These are phyloP conservation scores for Domatiomyces globalis DNA, from an alignment of 2,329 filamentous ascomycete genomes.

Conservation along the genomic window DNA sequence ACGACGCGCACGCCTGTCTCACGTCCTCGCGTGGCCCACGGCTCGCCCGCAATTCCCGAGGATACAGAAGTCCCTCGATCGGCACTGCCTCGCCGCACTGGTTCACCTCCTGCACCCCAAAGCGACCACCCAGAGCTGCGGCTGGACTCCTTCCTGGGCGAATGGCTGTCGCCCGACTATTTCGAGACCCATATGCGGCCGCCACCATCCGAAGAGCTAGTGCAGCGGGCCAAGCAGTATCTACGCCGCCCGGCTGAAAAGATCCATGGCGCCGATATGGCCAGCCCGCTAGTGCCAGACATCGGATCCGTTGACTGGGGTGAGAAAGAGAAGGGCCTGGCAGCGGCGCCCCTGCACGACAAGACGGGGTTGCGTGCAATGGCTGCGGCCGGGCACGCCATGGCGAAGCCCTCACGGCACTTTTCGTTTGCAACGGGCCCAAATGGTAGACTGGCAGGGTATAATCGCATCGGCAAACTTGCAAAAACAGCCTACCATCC, in stretches of 20 bases:
- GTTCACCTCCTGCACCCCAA: not conserved
- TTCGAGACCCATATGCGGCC: slow-evolving; percentile 86
- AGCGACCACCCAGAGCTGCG: slow-evolving; percentile 37
- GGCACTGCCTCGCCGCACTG: too few relatives aligned
- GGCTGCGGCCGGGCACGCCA: slow-evolving; percentile 12
- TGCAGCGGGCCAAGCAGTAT: slow-evolving; percentile 76
- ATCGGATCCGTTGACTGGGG: slow-evolving; percentile 10
- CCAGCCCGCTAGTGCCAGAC: slow-evolving; percentile 12
- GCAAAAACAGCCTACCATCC: slow-evolving; percentile 46
- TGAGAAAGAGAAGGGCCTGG: slow-evolving; percentile 22
- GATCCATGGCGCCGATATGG: slow-evolving; percentile 28
- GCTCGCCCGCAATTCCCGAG: not conserved
- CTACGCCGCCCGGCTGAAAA: slow-evolving; percentile 61
- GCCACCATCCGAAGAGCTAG: slow-evolving; percentile 72
- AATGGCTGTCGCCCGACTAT: slow-evolving; percentile 90
- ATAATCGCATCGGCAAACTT: not conserved
- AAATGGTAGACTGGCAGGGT: not conserved
- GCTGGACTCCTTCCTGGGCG: slow-evolving; percentile 82
- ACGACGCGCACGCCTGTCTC: not conserved
- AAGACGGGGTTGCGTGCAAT: slow-evolving; percentile 16
- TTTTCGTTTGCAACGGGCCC: slow-evolving; percentile 10
- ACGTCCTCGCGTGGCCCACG: not conserved
- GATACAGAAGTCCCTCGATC: not conserved
- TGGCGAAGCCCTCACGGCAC: slow-evolving; percentile 13
- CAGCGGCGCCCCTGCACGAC: slow-evolving; percentile 19